Evolutionary conservation across 257 asterid genomes (phyloP), one percentile per base, ranked within the genome.

Genomic region (Nicotiana undulata): DNA sequence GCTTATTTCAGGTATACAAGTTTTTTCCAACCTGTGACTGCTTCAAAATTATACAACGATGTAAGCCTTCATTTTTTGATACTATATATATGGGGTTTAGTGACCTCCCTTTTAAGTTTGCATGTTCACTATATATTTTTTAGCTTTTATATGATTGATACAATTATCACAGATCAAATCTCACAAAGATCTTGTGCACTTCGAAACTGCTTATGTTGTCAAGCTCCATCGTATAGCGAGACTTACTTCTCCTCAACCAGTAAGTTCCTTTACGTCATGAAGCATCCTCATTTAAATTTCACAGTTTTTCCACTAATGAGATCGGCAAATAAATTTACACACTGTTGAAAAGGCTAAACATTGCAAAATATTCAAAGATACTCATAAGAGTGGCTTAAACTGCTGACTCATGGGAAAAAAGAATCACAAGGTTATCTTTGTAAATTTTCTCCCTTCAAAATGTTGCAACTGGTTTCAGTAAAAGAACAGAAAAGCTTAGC

Each of bases 151-250:
- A 46, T 72, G 60, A 72, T 28, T 86, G 81, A 77, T 84, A 60
- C 72, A 72, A 56, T 82, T 86, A 58, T 8, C 77, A 66, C 91
- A 94, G 99, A 92, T 96, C 81, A 93, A 92, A 88, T 84, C 97
- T 18, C 98, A 96, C 87, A 92, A 91, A 79, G 98, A 96, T 94
- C 96, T 96, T 46, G 84, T 88, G 88, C 98, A 96, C 90, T 92
- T 94, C 77, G 98, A 96, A 94, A 96, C 99, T 84, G 95, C 98
- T 70, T 96, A 96, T 68, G 99, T 96, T 82, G 99, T 94, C 80
- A 96, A 96, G 89, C 88, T 94, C 79, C 99, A 96, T 80, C 98
- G 98, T 26, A 90, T 96, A 59, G 97, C 98, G 66, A 94, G 90
- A 89, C 97, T 93, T 83, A 96, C 98, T 79, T 85, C 86, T 64